Base-by-base conservation (phyloP, 1,284 basidiomycete species). In the Dichomitus squalens region DNA sequence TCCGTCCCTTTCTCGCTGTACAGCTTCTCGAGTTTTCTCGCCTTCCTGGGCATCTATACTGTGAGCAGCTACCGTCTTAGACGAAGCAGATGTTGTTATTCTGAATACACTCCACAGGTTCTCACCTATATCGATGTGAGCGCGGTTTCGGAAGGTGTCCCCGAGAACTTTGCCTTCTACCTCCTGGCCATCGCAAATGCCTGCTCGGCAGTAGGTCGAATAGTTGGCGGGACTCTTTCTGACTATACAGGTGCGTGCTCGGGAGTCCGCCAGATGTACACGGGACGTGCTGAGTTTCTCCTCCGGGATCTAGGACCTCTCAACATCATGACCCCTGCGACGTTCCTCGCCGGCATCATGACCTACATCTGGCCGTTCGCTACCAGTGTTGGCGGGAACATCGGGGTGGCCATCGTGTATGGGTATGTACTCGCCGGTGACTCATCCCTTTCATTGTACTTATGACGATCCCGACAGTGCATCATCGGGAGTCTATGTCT, bases 1-100 rank as follows among this genome's bases (percentile, higher is more conserved):
- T 73, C 71, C 9, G 64, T 70, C 0, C 70, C 79, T 0, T 85
- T 77, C 65, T 65, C 75, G 3, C 53, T 77, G 0, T 84, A 83
- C 63, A 76, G 73, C 48, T 7, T 75, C 3, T 75, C 82, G 0
- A 75, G 75, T 1, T 70, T 80, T 43, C 64, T 80, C 7, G 70
- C 74, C 1, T 87, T 83, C 69, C 73, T 88, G 7, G 87, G 87
- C 9, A 67, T 87, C 18, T 88, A 84, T 65, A 87, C 85, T 2
- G 76, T 70, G 33, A 23, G 64, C 38, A 14, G 18, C 4, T 5
- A 1, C 6, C 31, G 3, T 20, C 12, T 18, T 7, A 2, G 11
- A 12, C n/a, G 29, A 36, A n/a, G 9, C 2, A 20, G 18, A 25
- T 7, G n/a, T 33, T 11, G 23, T 18, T 33, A 35, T 20, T 39